These are phyloP conservation scores for Xylaria sp. DNA, from an alignment of 495 filamentous ascomycete species.

Conservation along the genomic window DNA sequence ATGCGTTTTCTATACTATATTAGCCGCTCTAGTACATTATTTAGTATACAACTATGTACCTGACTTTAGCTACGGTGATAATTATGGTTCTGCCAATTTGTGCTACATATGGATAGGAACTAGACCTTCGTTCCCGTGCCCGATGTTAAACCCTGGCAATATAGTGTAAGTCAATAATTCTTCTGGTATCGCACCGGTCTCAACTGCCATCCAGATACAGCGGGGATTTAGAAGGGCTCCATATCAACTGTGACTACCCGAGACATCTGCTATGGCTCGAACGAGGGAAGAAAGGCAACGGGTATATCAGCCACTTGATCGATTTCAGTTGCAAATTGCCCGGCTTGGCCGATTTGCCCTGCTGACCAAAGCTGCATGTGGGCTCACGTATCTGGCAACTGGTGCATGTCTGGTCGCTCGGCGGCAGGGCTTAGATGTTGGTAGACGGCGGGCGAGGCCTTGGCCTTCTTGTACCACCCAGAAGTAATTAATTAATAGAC, in stretches of 20 bases:
- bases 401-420: slow-evolving; percentile 17
- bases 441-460: neutral
- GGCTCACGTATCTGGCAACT: neutral
- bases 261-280: neutral
- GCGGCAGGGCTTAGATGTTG: neutral
- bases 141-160: neutral
- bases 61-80: slow-evolving; percentile 6
- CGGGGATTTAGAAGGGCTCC: neutral
- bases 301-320: slow-evolving; percentile 6
- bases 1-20: neutral
- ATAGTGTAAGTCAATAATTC: too few relatives aligned
- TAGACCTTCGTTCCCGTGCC: neutral
- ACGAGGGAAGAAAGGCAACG: neutral
- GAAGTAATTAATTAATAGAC: slow-evolving; percentile 12
- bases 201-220: neutral
- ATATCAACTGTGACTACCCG: neutral
- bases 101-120: neutral
- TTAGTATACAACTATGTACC: neutral
- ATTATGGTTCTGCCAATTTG: neutral
- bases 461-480: neutral
- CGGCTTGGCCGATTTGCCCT: slow-evolving; percentile 25
- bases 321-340: slow-evolving; percentile 15
- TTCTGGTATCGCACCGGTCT: slow-evolving; percentile 1
- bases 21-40: neutral
- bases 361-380: slow-evolving; percentile 29